Base-by-base conservation (phyloP, 1,139 yeast species). In the Sporopachydermia cereana region DNA sequence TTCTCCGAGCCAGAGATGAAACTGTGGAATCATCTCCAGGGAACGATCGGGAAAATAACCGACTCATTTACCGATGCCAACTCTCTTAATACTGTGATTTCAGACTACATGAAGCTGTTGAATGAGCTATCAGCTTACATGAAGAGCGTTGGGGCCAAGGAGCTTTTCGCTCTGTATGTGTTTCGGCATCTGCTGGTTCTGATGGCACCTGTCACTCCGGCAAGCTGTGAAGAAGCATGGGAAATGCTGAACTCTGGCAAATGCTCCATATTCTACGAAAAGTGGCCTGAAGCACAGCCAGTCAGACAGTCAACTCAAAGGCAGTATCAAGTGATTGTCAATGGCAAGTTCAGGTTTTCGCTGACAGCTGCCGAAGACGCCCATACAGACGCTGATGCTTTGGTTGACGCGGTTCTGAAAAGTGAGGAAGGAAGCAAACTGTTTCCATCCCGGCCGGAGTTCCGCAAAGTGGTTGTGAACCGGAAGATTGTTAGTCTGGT, bases 71-170 rank as follows among this genome's bases (percentile, higher is more conserved):
- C 71, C 29, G 68, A 65, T 1, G 72, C 76, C 1, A 63, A 83
- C 41, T 71, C 91, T 0, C 67, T 89, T 58, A 91, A 91, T 60
- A 89, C 96, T 0, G 77, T 86, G 3, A 74, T 91, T 25, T 84
- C 96, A 0, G 95, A 86, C 57, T 82, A 79, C 57, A 91, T 88
- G 96, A 91, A 88, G 55, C 62, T 82, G 45, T 82, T 95, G 1
- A 80, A 80, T 52, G 53, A 69, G 1, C 57, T 88, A 7, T 56
- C 62, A 2, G 55, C 60, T 14, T 71, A 74, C 0, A 36, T 66
- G 3, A 71, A 72, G 21, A 48, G 57, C 16, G 30, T 41, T 45
- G 59, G 64, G 12, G 57, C 60, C 5, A 58, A 63, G 62, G 41
- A 57, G 56, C 50, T 54, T 51, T 47, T 71, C 12, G 51, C 65